Conservation (phyloP, 495 filamentous ascomycete genomes). For the Hypoxylon perforatum region DNA sequence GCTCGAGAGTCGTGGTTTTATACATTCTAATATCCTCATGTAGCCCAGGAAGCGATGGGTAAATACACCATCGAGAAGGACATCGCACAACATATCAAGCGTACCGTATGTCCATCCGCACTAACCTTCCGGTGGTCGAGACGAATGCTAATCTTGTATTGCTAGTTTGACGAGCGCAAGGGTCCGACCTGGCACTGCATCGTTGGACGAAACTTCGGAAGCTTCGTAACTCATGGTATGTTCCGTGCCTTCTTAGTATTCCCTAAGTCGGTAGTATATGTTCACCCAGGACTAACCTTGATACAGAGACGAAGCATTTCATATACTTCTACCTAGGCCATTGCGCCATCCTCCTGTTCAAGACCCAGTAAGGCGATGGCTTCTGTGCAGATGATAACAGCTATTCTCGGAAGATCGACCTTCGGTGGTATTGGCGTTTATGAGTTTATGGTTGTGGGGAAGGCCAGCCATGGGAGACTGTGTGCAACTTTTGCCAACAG, state of each 20-base stretch:
- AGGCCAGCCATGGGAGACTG: conserved; percentile 1
- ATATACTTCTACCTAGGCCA: conserved; percentile 99
- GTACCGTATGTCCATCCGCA: conserved; percentile 71
- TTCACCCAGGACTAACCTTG: conserved; percentile 21
- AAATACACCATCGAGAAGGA: conserved; percentile 98
- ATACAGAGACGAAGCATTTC: conserved; percentile 96
- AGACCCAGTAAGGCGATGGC: conserved; percentile 79
- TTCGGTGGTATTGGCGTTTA: background rate
- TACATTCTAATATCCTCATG: conserved; percentile 12
- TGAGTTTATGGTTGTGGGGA: conserved; percentile 9
- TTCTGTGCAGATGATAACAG: background rate
- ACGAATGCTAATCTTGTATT: conserved; percentile 11
- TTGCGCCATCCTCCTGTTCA: conserved; percentile 98
- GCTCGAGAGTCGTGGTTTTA: background rate
- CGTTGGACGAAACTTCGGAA: conserved; percentile 97
- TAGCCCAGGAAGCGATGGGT: conserved; percentile 92
- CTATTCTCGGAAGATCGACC: background rate
- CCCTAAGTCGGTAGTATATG: background rate
- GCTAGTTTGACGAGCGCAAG: conserved; percentile 87
- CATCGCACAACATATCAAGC: conserved; percentile 97
- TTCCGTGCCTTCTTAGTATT: background rate
- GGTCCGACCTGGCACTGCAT: conserved; percentile 99
- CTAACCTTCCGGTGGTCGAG: background rate
- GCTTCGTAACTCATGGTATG: conserved; percentile 97
- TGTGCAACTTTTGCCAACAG: background rate